Percentiles rank a stretch among this genome's conserved stretches.
Conservation (phyloP, 805 yeast genomes). For the Geotrichum ghanense region DNA sequence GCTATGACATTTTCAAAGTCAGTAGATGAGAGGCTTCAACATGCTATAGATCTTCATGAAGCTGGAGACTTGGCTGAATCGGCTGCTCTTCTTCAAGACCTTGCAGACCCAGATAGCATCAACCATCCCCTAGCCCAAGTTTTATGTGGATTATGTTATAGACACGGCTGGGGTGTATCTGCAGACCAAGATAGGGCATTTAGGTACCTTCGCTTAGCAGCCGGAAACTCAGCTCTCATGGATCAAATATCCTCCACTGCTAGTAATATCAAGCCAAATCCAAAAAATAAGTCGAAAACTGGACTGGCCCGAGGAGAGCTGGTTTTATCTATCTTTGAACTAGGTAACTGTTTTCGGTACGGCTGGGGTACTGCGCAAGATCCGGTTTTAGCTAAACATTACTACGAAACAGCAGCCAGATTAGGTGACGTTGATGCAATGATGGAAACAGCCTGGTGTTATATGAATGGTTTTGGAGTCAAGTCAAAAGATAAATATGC, state of each 20-base stretch:
- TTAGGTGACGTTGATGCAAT: conserved; percentile 25
- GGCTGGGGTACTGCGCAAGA: conserved; percentile 25
- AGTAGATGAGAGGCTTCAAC: conserved; percentile 14
- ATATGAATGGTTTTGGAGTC: conserved; percentile 20
- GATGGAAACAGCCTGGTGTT: conserved; percentile 21
- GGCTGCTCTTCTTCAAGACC: conserved; percentile 10
- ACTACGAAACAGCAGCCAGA: conserved; percentile 23
- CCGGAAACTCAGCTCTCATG: conserved; percentile 15
- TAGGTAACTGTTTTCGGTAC: conserved; percentile 22
- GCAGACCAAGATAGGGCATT: conserved; percentile 15
- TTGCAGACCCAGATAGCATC: conserved; percentile 19
- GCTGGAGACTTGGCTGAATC: conserved; percentile 16
- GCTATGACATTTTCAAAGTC: not conserved
- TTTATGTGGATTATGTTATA: conserved; percentile 20
- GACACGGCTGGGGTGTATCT: conserved; percentile 25
- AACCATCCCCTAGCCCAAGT: conserved; percentile 22
- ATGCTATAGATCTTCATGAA: conserved; percentile 22
- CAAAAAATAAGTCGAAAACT: conserved; percentile 6
- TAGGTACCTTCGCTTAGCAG: conserved; percentile 18
- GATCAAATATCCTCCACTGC: conserved; percentile 12
- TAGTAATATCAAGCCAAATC: conserved; percentile 8
- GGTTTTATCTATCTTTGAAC: conserved; percentile 21
- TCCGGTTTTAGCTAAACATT: conserved; percentile 17
- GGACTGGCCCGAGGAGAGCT: conserved; percentile 15
- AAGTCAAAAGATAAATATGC: conserved; percentile 18